phyloP scores from a whole-genome alignment of 179 eudicot species.

The Amaranthus tricolor region DNA sequence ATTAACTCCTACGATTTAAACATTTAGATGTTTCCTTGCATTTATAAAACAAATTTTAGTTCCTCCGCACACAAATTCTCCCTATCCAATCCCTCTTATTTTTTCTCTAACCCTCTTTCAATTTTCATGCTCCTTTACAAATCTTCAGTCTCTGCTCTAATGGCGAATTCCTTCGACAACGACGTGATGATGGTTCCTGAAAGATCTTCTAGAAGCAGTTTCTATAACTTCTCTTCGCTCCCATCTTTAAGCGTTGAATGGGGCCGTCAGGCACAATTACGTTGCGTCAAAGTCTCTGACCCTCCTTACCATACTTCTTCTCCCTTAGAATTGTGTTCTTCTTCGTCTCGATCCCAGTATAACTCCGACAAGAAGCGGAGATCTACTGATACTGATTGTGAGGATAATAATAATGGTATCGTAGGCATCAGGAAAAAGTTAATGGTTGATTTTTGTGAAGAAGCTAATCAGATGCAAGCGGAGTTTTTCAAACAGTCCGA shows the following conservation, averaged over 20 bases:
- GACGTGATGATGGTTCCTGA: not conserved
- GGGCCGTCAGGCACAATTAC: slow-evolving; percentile 53
- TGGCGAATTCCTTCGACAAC: not conserved
- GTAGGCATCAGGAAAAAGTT: slow-evolving; percentile 60
- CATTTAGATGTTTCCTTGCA: too few relatives aligned
- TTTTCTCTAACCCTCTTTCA: not conserved
- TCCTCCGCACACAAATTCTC: not conserved
- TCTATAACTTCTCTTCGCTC: slow-evolving; percentile 51
- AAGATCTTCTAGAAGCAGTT: slow-evolving; percentile 12
- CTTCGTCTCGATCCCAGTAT: not conserved
- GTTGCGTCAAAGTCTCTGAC: slow-evolving; percentile 46
- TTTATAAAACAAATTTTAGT: too few relatives aligned
- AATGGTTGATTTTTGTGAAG: slow-evolving; percentile 56
- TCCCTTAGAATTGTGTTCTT: not conserved
- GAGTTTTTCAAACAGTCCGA: slow-evolving; percentile 36
- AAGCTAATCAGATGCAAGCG: slow-evolving; percentile 54
- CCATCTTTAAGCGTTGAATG: slow-evolving; percentile 52
- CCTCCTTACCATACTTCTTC: slow-evolving; percentile 24
- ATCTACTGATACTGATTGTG: slow-evolving; percentile 9
- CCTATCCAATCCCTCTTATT: not conserved
- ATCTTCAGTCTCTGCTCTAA: not conserved
- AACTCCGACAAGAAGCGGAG: slow-evolving; percentile 19
- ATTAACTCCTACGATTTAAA: too few relatives aligned
- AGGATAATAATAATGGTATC: slow-evolving; percentile 46
- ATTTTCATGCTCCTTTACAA: not conserved